Conservation (phyloP, 208 protist genomes). For the Crithidia bombi region DNA sequence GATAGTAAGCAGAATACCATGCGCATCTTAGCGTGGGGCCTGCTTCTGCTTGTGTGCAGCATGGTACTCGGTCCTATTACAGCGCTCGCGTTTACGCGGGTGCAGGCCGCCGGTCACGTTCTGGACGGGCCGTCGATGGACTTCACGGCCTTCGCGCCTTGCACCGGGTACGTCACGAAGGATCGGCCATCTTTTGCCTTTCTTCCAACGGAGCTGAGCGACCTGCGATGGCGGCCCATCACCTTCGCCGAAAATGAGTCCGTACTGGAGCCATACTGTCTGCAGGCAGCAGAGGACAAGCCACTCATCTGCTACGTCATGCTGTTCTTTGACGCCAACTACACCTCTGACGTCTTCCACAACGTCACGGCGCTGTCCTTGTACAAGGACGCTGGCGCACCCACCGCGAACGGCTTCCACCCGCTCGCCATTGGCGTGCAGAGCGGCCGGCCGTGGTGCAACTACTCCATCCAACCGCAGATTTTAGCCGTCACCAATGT, state of each 20-base stretch:
- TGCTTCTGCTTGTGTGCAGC: slow-evolving; percentile 68
- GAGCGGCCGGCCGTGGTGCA: slow-evolving; percentile 51
- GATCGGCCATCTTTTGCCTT: slow-evolving; percentile 66
- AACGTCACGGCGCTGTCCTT: slow-evolving; percentile 35
- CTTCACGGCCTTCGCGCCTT: slow-evolving; percentile 57
- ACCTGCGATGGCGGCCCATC: slow-evolving; percentile 83
- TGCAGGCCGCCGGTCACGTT: slow-evolving; percentile 54
- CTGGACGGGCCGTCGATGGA: slow-evolving; percentile 66
- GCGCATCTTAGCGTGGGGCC: slow-evolving; percentile 73
- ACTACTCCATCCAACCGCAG: slow-evolving; percentile 42
- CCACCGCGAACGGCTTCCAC: slow-evolving; percentile 62
- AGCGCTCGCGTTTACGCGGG: slow-evolving; percentile 74
- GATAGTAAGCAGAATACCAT: slow-evolving; percentile 63
- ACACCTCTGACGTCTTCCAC: slow-evolving; percentile 64
- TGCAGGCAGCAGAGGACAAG: slow-evolving; percentile 6
- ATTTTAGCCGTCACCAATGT: slow-evolving; percentile 54
- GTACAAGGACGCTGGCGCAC: slow-evolving; percentile 50
- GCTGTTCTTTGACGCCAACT: slow-evolving; percentile 78
- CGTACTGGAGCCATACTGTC: slow-evolving; percentile 55
- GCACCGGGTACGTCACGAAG: slow-evolving; percentile 41
- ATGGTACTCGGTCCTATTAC: slow-evolving; percentile 71
- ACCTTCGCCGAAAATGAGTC: slow-evolving; percentile 51
- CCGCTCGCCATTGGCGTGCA: slow-evolving; percentile 39
- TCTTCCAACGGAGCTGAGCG: slow-evolving; percentile 63
- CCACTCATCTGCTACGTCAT: slow-evolving; percentile 61